Evolutionary conservation across 129 eudicot species (phyloP).

Genomic region (Tagetes patula): DNA sequence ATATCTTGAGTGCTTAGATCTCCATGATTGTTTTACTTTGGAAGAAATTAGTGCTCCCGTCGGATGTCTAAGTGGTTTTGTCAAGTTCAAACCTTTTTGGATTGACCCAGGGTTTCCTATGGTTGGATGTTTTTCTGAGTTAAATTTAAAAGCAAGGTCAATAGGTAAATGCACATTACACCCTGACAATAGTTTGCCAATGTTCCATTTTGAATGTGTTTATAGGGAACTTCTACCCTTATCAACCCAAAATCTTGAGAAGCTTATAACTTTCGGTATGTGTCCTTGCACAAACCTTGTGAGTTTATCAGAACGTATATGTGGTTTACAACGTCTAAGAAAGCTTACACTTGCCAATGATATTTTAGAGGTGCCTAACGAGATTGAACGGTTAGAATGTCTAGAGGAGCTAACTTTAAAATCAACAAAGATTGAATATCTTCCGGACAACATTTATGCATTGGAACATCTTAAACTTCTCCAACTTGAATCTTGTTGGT

Average conservation of each 20-base stretch:
- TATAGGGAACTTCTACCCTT: background rate
- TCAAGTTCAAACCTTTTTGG: background rate
- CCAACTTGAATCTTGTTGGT: background rate
- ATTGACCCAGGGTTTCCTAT: background rate
- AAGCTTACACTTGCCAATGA: conserved; percentile 9
- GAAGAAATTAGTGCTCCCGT: background rate
- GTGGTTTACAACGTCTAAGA: background rate
- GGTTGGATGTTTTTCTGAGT: background rate
- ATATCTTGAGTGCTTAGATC: background rate
- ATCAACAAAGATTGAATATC: background rate
- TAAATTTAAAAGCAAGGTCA: background rate
- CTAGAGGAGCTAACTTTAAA: conserved; percentile 4
- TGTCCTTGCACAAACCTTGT: conserved; percentile 14
- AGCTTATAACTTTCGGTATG: conserved; percentile 12
- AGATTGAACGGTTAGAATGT: conserved; percentile 8
- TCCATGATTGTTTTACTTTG: conserved; percentile 1
- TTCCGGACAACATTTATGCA: background rate
- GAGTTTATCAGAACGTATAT: background rate
- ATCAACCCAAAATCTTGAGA: conserved; percentile 9
- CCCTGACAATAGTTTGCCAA: background rate
- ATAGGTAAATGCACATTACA: background rate
- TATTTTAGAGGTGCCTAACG: conserved; percentile 2
- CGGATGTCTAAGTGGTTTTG: background rate
- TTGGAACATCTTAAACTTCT: conserved; percentile 6
- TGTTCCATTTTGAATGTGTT: background rate